Evolutionary conservation across 257 asterid species (phyloP), one percentile per base, ranked within the genome.

Genomic region (Orobanche coerulescens): DNA sequence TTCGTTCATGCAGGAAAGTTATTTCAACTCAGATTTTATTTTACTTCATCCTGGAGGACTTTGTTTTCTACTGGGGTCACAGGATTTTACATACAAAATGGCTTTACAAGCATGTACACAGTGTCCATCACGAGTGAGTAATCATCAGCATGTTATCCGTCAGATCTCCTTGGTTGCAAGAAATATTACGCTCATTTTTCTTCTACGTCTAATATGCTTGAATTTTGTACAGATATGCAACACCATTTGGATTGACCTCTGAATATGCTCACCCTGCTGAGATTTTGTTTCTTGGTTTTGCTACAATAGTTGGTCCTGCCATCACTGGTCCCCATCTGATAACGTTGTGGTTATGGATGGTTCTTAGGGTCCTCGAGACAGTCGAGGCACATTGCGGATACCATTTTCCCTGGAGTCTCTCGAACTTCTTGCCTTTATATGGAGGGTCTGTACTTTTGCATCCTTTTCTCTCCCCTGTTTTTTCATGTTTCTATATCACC

Each of bases 261-360:
- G 98, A 92, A 80, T 92, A 92, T 76, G 98, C 98, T 25, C 98
- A 92, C 79, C 95, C 96, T 56, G 96, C 94, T 70, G 98, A 92
- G 81, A 92, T 92, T 72, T 66, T 92, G 71, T 92, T 92, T 70
- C 96, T 88, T 70, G 96, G 98, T 40, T 92, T 92, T 77, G 96
- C 98, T 53, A 92, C 98, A 5, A 92, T 92, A 48, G 65, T 86
- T 62, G 98, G 98, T 66, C 98, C 98, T 53, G 95, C 96, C 69
- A 84, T 92, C 72, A 92, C 98, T 55, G 96, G 96, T 26, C 98
- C 98, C 51, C 98, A 92, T 82, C 71, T 92, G 75, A 78, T 88
- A 69, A 92, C 98, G 4, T 72, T 92, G 42, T 92, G 96, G 98
- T 74, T 88, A 37, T 92, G 98, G 98, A 88, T 88, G 98, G 81